Base-by-base conservation (phyloP, 257 asterid genomes). In the Coffea canephora region DNA sequence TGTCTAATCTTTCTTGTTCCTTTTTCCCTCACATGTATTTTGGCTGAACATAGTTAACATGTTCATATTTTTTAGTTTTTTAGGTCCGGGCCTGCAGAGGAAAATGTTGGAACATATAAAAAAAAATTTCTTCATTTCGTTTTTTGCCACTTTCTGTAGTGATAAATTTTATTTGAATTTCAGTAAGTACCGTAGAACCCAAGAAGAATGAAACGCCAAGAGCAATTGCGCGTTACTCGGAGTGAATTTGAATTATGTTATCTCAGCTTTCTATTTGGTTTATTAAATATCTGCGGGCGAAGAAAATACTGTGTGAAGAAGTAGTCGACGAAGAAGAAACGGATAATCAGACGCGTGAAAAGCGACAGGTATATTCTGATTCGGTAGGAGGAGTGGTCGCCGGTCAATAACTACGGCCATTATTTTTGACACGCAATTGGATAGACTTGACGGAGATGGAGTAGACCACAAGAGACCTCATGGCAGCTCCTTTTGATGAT, bases 341-440 rank as follows among this genome's bases (percentile, higher is more conserved):
- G 43, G 55, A 45, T 45, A 45, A 15, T 59, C 41, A 19, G 12
- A 55, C 71, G 23, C 45, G 5, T 3, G 71, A 43, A 61, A 59
- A 11, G 71, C 8, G 71, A 43, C 41, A 59, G 21, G 71, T 15
- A 19, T 23, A 12, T 62, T 76, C 55, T 25, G 27, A n/a, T n/a
- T 48, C n/a, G 8, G 25, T 27, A 1, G 45, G 79, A 9, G 45
- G 79, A 9, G 45, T 4, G 64, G 79, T 76, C 80, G 36, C 46
- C 10, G 80, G 80, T 77, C 80, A 65, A 64, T 36, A 77, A 65
- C 73, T 46, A 77, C 80, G 80, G 80, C 80, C 73, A 77, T 31
- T 77, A 48, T 65, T 77, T 65, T 77, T 65, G 80, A 77, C 80
- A 77, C 65, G 74, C 18, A 77, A 25, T 48, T 48, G 80, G 80